A percentile compares a stretch with the other conserved stretches of the same genome.
Evolutionary conservation across 2,329 filamentous ascomycete species (phyloP).

Genomic region (Coniochaeta sp.): DNA sequence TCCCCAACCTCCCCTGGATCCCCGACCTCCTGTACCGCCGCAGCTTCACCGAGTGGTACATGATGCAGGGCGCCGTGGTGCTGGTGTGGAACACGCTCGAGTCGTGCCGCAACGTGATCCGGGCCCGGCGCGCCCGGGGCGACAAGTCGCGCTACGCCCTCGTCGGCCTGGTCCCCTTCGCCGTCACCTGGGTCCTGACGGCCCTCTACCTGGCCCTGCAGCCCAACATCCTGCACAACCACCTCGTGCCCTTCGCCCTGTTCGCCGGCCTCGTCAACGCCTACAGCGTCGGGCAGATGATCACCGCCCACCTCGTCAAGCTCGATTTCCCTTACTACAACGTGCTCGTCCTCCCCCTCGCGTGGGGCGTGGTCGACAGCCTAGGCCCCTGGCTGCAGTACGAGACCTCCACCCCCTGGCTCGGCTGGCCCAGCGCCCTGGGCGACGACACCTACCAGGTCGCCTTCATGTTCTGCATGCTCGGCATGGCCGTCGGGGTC

Average conservation of each 20-base stretch:
- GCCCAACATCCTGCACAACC: constrained; percentile 70
- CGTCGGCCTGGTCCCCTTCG: constrained; percentile 76
- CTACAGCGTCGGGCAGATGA: constrained; percentile 92
- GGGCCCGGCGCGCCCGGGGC: constrained; percentile 65
- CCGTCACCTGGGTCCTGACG: constrained; percentile 68
- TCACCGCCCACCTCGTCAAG: constrained; percentile 86
- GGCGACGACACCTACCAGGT: constrained; percentile 79
- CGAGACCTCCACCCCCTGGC: constrained; percentile 47
- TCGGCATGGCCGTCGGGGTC: constrained; percentile 80
- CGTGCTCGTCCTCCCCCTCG: constrained; percentile 70
- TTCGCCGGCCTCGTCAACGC: constrained; percentile 89
- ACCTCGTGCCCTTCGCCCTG: constrained; percentile 83
- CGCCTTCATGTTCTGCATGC: constrained; percentile 70
- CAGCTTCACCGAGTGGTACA: constrained; percentile 87
- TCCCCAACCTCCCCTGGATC: constrained; percentile 50
- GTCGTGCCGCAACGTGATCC: constrained; percentile 77
- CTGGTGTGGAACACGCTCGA: constrained; percentile 78
- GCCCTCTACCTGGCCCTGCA: constrained; percentile 76
- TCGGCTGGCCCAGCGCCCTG: constrained; percentile 70
- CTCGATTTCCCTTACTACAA: constrained; percentile 87
- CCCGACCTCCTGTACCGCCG: constrained; percentile 68
- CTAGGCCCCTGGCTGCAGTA: constrained; percentile 61
- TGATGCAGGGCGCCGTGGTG: constrained; percentile 76
- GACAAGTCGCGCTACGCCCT: constrained; percentile 68
- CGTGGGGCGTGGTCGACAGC: constrained; percentile 72